Conservation (phyloP, 2,329 filamentous ascomycete species). For the Pestalotiopsis sp. region DNA sequence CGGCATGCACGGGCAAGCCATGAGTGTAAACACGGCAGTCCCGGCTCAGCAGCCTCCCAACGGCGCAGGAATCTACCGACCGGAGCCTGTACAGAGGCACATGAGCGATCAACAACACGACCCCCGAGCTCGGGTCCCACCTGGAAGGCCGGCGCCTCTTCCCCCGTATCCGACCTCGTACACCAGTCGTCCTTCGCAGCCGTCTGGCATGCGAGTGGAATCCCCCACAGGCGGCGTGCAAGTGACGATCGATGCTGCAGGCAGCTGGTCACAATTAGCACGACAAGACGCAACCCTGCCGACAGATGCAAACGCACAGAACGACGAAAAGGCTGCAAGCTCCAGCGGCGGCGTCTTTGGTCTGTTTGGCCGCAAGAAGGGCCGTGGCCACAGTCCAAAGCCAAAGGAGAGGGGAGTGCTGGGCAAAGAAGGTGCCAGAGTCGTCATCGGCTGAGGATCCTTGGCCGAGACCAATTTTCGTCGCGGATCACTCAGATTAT, state of each 20-base stretch:
- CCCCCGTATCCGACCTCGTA: slow-evolving; percentile 51
- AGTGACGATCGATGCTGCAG: slow-evolving; percentile 85
- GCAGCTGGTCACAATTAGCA: slow-evolving; percentile 89
- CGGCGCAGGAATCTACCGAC: slow-evolving; percentile 9
- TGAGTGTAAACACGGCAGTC: slow-evolving; percentile 14
- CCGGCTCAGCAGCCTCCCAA: slow-evolving; percentile 7
- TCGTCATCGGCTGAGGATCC: slow-evolving; percentile 67
- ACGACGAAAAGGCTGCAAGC: slow-evolving; percentile 53
- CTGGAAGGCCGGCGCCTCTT: slow-evolving; percentile 23
- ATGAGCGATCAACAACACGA: slow-evolving; percentile 1
- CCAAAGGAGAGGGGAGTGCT: slow-evolving; percentile 91
- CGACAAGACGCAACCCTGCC: slow-evolving; percentile 78
- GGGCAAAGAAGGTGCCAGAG: slow-evolving; percentile 90
- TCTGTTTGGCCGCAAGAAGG: slow-evolving; percentile 87
- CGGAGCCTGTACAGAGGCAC: slow-evolving; percentile 9
- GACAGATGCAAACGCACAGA: slow-evolving; percentile 61
- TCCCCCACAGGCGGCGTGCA: slow-evolving; percentile 84
- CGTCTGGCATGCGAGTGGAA: slow-evolving; percentile 68
- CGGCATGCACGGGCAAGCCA: slow-evolving; percentile 18
- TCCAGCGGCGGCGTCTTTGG: slow-evolving; percentile 83
- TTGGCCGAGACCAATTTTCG: background rate
- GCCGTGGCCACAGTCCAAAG: slow-evolving; percentile 88
- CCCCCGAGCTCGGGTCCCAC: background rate
- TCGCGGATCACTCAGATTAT: background rate
- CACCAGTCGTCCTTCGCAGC: slow-evolving; percentile 46